Conservation (phyloP, 441 rosid genomes). For the Macaranga tanarius region DNA sequence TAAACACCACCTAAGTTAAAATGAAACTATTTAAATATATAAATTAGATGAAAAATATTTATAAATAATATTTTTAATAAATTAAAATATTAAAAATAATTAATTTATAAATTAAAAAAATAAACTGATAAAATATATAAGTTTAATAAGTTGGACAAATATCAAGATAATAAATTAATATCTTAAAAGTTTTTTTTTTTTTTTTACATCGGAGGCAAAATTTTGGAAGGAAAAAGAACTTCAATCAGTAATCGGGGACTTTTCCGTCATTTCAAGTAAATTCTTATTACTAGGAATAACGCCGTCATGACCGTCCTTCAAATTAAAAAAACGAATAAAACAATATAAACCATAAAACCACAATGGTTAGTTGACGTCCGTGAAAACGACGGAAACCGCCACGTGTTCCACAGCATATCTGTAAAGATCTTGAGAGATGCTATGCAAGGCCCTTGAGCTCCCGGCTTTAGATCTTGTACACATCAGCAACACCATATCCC, state of each 20-base stretch:
- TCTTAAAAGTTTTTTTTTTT: too few relatives aligned
- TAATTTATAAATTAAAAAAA: too few relatives aligned
- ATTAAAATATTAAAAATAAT: too few relatives aligned
- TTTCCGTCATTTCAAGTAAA: neutral
- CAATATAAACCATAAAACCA: neutral
- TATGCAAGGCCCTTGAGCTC: conserved; percentile 19
- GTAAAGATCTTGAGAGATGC: conserved; percentile 27
- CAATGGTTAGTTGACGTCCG: conserved; percentile 17
- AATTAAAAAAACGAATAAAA: neutral
- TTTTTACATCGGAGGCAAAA: too few relatives aligned
- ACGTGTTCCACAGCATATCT: conserved; percentile 29
- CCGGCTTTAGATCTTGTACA: conserved; percentile 48
- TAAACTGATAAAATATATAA: too few relatives aligned
- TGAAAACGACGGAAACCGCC: conserved; percentile 16
- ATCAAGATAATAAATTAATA: too few relatives aligned
- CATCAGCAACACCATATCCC: conserved; percentile 23
- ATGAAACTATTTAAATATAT: too few relatives aligned
- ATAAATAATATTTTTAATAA: too few relatives aligned
- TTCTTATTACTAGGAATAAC: neutral
- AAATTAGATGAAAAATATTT: too few relatives aligned
- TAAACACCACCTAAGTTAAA: too few relatives aligned
- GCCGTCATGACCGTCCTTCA: neutral
- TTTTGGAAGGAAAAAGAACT: too few relatives aligned
- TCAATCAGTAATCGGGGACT: neutral
- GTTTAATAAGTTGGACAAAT: too few relatives aligned